Conservation (phyloP, 768 basidiomycete genomes). For the Ephemerocybe angulata region DNA sequence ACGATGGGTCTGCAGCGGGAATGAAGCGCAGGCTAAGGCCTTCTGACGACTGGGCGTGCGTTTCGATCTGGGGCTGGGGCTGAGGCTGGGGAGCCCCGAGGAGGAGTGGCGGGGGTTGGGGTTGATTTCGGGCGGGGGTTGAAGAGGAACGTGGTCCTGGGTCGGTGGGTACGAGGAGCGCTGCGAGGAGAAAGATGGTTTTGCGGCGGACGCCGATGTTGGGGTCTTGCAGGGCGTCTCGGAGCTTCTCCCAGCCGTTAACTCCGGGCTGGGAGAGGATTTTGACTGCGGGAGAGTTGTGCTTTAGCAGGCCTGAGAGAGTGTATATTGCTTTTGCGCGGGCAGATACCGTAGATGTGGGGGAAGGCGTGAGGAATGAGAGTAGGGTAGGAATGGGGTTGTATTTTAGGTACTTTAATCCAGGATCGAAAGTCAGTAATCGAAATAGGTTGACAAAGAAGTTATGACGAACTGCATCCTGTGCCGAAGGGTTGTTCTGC, state of each 20-base stretch:
- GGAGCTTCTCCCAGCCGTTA: constrained; percentile 64
- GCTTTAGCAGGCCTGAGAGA: constrained; percentile 75
- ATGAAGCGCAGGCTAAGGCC: too few species aligned
- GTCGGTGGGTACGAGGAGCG: constrained; percentile 1
- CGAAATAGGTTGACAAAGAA: constrained; percentile 10
- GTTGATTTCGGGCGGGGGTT: background rate
- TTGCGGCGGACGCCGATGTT: constrained; percentile 72
- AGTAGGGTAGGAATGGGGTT: constrained; percentile 67
- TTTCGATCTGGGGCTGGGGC: constrained; percentile 12
- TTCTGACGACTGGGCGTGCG: too few species aligned
- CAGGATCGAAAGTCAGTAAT: background rate
- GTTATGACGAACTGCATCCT: constrained; percentile 68
- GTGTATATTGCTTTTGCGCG: constrained; percentile 83
- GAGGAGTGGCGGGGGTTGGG: constrained; percentile 14
- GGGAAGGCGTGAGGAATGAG: constrained; percentile 53
- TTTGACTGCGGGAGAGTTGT: constrained; percentile 64
- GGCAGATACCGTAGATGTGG: constrained; percentile 45
- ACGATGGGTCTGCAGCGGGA: constrained; percentile 7
- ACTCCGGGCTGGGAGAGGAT: constrained; percentile 41
- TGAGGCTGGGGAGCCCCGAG: constrained; percentile 4
- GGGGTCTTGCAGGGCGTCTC: constrained; percentile 66
- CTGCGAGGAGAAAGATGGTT: constrained; percentile 7
- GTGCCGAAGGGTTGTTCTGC: constrained; percentile 87
- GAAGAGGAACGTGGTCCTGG: constrained; percentile 11
- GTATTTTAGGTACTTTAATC: constrained; percentile 52